Base-by-base conservation (phyloP, 2,329 filamentous ascomycete species). In the Pseudogymnoascus sp. region DNA sequence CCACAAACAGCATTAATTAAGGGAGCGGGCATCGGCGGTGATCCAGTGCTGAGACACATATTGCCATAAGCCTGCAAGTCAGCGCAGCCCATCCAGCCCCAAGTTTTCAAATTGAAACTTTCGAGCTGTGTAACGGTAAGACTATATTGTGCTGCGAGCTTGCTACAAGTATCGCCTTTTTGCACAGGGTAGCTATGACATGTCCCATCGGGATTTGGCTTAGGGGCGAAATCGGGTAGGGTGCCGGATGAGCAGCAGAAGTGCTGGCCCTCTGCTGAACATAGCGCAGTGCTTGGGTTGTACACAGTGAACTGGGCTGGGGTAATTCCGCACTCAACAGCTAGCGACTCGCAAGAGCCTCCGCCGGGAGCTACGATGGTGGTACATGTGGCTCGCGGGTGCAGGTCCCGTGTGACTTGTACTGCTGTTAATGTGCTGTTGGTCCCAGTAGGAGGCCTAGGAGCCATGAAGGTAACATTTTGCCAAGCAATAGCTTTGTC, bases 1-100 rank as follows among this genome's bases (percentile, higher is more conserved):
- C 82, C 81, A 67, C 81, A 82, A 0, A 74, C 65, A 12, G 77
- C 76, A 59, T 76, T 74, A 1, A 68, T 23, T 1, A 78, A 66
- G 1, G 71, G 63, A 0, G 74, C 70, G 1, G 79, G 79, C 69
- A 80, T 74, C 0, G 78, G 77, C 4, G 77, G 72, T 1, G 62
- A 65, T 3, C 78, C 79, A 0, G 68, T 65, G 63, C 76, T 77
- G 0, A 80, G 66, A 63, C 79, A 81, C 4, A 80, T 76, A 9
- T 68, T 69, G 1, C 63, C 37, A 1, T 72, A 71, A 14, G 68
- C 61, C 23, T 66, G 63, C 3, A 81, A 62, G 8, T 69, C 60
- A 1, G 65, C 59, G 66, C 79, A 81, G 5, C 75, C 76, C 3
- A 40, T 67, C 76, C 77, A 80, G 14, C 71, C 75, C 77, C 78